A percentile compares a stretch with the other conserved stretches of the same genome.
Evolutionary conservation across 768 basidiomycete species (phyloP).

Genomic region (Hirschioporus abietinus): DNA sequence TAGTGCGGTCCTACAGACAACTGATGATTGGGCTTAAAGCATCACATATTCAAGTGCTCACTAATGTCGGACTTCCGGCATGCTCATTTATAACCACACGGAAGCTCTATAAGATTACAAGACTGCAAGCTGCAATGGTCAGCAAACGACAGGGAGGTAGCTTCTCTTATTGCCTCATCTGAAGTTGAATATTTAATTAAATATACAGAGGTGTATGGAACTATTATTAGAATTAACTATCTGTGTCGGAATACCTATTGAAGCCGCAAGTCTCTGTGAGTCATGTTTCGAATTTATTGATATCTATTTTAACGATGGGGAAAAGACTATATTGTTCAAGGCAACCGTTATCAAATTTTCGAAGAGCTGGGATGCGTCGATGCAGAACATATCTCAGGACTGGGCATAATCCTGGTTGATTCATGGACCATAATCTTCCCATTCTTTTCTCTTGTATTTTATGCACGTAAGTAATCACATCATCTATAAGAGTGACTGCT

Average conservation of each 20-base stretch:
- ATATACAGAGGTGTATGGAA: background rate
- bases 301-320: background rate
- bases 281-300: background rate
- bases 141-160: slow-evolving; percentile 36
- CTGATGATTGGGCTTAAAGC: slow-evolving; percentile 21
- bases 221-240: background rate
- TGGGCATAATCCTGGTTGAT: background rate
- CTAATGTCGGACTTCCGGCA: slow-evolving; percentile 32
- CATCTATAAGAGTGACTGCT: background rate
- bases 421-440: background rate
- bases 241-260: background rate
- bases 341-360: background rate
- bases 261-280: background rate
- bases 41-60: slow-evolving; percentile 29
- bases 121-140: slow-evolving; percentile 46
- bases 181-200: background rate
- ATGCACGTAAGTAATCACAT: background rate
- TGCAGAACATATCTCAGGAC: background rate
- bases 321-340: slow-evolving; percentile 1
- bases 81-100: slow-evolving; percentile 42
- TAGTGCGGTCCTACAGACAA: background rate
- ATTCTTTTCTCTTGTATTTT: background rate
- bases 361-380: background rate
- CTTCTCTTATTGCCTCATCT: background rate
- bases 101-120: slow-evolving; percentile 44